These are phyloP conservation scores for Gyrodon lividus DNA, from an alignment of 768 basidiomycete species.

Conservation along the genomic window DNA sequence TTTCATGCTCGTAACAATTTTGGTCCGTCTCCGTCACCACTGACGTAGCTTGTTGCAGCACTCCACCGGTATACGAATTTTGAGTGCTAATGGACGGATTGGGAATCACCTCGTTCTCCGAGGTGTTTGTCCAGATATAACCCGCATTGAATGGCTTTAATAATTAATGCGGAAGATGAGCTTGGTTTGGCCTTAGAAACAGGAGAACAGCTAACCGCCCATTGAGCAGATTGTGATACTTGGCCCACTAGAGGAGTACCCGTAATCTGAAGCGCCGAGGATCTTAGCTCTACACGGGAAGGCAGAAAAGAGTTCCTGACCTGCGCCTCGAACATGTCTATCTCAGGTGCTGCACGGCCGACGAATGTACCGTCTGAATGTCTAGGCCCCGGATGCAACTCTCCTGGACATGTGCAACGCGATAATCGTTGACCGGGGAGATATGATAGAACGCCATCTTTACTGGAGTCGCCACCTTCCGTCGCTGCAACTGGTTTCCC, in stretches of 20 bases:
- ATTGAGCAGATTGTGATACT: constrained; percentile 86
- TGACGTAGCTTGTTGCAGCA: constrained; percentile 78
- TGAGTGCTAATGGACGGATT: constrained; percentile 52
- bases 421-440: constrained; percentile 81
- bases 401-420: constrained; percentile 81
- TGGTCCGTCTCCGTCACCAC: constrained; percentile 66
- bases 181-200: background rate
- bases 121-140: constrained; percentile 67
- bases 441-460: constrained; percentile 57
- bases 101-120: constrained; percentile 55
- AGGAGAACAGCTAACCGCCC: constrained; percentile 54
- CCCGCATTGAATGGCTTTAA: constrained; percentile 69
- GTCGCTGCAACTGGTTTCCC: constrained; percentile 64
- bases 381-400: constrained; percentile 81
- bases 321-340: constrained; percentile 88
- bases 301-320: constrained; percentile 22
- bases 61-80: constrained; percentile 68
- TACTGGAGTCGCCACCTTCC: constrained; percentile 50
- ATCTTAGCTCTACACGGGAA: constrained; percentile 10
- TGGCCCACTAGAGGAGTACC: constrained; percentile 45
- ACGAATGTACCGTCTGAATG: constrained; percentile 73
- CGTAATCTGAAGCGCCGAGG: constrained; percentile 43
- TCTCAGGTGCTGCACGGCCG: constrained; percentile 84
- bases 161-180: background rate
- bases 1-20: constrained; percentile 62